Conservation (phyloP, 1,284 basidiomycete genomes). For the Cerrena zonata region DNA sequence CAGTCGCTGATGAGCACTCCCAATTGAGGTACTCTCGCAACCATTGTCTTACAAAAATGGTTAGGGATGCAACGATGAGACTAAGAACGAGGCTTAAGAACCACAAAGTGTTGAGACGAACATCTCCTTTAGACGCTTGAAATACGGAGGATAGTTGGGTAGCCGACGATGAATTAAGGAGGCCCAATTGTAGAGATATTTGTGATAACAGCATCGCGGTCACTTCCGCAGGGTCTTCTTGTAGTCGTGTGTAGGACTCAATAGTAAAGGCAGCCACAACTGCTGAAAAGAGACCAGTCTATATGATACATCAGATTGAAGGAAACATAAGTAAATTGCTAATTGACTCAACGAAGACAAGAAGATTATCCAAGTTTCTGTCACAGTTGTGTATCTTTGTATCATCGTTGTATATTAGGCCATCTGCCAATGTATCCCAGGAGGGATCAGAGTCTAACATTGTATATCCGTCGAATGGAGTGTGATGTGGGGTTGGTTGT, state of each 20-base stretch:
- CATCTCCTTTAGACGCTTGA: background rate
- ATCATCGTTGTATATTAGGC: background rate
- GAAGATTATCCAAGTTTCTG: slow-evolving; percentile 1
- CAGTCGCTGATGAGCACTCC: background rate
- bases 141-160: background rate
- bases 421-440: background rate
- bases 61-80: slow-evolving; percentile 1
- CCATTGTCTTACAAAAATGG: slow-evolving; percentile 3
- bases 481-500: background rate
- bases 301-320: background rate
- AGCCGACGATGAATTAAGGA: background rate
- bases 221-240: slow-evolving; percentile 3
- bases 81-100: background rate
- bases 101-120: slow-evolving; percentile 3
- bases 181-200: background rate
- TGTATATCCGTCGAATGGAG: background rate
- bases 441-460: background rate
- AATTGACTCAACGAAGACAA: background rate
- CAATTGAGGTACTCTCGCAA: slow-evolving; percentile 2
- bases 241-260: background rate
- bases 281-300: slow-evolving; percentile 3
- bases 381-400: background rate
- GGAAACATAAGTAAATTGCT: background rate
- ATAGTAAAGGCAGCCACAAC: background rate
- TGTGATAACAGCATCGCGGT: slow-evolving; percentile 26